Evolutionary conservation across 495 filamentous ascomycete species (phyloP).

Genomic region (Neurospora pannonica): DNA sequence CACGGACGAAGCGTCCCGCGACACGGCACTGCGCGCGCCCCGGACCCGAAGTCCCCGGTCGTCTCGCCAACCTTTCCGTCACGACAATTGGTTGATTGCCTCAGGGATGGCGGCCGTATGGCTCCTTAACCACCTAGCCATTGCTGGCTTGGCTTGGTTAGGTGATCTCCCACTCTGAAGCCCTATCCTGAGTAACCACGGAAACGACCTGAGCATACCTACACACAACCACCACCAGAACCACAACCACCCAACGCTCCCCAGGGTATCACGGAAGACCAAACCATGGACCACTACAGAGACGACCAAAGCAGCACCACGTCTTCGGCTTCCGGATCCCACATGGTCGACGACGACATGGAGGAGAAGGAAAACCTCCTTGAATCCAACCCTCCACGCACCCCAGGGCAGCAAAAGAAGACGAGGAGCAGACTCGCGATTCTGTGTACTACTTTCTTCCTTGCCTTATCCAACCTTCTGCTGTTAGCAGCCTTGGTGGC

Average conservation of each 20-base stretch:
- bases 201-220: background rate
- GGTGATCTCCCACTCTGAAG: background rate
- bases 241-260: too few relatives aligned
- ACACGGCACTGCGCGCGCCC: background rate
- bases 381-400: background rate
- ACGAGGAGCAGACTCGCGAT: too few relatives aligned
- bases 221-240: background rate
- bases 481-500: background rate
- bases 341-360: background rate
- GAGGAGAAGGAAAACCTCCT: slow-evolving; percentile 1
- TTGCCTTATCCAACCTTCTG: background rate
- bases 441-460: background rate
- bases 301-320: slow-evolving; percentile 1
- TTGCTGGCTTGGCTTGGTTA: background rate
- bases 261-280: too few relatives aligned
- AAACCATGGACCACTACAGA: background rate
- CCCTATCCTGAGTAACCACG: background rate
- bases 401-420: background rate
- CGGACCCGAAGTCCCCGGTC: background rate
- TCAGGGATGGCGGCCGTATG: background rate
- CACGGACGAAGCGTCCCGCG: background rate
- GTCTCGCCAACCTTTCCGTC: too few relatives aligned
- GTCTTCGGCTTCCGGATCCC: background rate
- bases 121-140: background rate
- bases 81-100: background rate